Evolutionary conservation across 805 yeast genomes (phyloP), one percentile per base, ranked within the genome.

Genomic region (Wickerhamomyces chambardii): DNA sequence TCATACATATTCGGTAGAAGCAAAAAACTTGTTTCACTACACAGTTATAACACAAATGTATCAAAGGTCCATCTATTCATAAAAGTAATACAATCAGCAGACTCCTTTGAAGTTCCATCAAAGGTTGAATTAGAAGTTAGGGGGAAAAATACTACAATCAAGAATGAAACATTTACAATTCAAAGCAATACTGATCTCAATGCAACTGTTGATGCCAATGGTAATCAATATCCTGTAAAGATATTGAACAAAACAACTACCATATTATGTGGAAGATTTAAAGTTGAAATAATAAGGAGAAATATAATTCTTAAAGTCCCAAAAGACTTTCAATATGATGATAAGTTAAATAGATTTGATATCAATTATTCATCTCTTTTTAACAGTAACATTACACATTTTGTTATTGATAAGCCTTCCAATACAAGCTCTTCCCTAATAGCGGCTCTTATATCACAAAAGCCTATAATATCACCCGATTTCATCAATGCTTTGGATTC

Each of bases 381-480:
- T 31, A 1, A 29, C 33, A 16, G 22, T 10, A 35, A 42, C 15
- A 59, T 63, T 2, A 48, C 53, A 15, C 55, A 47, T 19, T 38
- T 49, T 15, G 40, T 59, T 15, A 43, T 48, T 36, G 45, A 44
- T 5, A 38, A 44, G 19, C 37, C 40, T 29, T 33, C 22, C 7
- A n/a, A n/a, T n/a, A 19, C 44, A 19, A 48, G 64, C 3, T 38
- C 55, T n/a, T 51, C 50, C 28, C 36, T 55, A 3, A 38, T 59
- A 21, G 55, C 48, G 15, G 67, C 68, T 0, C 36, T 63, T 36
- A 43, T 55, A 15, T 34, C 39, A 7, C 46, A 43, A 9, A 43
- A 61, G 0, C 62, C 64, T 1, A 41, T 64, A 2, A 54, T 55
- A 3, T 42, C 40, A 11, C 33, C 36, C 7, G 50, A 42, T 2